These are phyloP conservation scores for Salix brachista DNA, from an alignment of 345 rosid species.

Conservation along the genomic window DNA sequence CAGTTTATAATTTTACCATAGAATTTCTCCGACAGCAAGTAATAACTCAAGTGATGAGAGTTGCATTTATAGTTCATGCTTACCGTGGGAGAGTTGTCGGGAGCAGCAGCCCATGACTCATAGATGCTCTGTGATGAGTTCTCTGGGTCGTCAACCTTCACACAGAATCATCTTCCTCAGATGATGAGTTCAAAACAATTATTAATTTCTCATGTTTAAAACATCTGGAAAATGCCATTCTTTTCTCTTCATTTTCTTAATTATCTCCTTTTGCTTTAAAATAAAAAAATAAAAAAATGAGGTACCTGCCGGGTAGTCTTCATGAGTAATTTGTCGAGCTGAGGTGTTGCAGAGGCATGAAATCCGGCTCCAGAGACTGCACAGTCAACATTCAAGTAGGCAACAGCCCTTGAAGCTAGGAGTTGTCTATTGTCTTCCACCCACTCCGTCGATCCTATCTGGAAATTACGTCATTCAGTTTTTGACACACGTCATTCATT, in stretches of 20 bases:
- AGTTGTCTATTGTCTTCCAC: constrained; percentile 82
- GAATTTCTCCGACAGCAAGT: no score
- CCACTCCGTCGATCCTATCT: constrained; percentile 94
- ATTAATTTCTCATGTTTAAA: no score
- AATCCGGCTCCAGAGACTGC: constrained; percentile 68
- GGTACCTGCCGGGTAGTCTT: constrained; percentile 61
- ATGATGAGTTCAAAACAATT: no score
- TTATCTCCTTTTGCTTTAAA: no score
- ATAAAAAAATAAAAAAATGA: no score
- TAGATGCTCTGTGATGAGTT: constrained; percentile 64
- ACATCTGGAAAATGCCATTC: no score
- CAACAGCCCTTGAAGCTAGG: constrained; percentile 64
- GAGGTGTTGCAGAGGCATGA: constrained; percentile 67
- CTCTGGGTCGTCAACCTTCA: constrained; percentile 72
- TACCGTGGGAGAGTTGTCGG: constrained; percentile 44
- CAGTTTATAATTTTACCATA: no score
- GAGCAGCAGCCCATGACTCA: constrained; percentile 47
- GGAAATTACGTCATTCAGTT: constrained; percentile 11
- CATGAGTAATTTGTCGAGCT: constrained; percentile 65
- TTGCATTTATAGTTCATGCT: constrained; percentile 12
- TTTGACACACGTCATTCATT: not conserved
- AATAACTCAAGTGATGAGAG: no score
- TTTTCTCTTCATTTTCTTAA: no score
- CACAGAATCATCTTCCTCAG: not conserved
- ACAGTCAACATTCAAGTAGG: constrained; percentile 64